Evolutionary conservation across 2,329 filamentous ascomycete genomes (phyloP).

Genomic region (Fusarium falciforme): DNA sequence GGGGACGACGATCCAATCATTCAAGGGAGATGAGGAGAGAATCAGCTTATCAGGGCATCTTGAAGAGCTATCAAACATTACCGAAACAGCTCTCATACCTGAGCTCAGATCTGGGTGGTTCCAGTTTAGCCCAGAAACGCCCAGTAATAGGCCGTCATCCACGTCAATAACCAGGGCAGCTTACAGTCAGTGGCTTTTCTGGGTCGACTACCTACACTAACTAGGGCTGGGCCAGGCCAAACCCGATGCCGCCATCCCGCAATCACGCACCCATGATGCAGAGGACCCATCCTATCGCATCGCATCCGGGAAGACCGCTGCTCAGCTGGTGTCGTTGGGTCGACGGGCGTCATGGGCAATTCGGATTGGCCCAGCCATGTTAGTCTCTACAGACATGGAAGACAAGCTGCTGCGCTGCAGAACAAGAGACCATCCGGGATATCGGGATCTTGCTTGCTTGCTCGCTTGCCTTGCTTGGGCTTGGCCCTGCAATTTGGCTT

Average conservation of each 20-base stretch:
- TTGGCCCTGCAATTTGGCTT: slow-evolving; percentile 16
- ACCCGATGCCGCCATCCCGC: slow-evolving; percentile 31
- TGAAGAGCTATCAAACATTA: background rate
- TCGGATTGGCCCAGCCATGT: slow-evolving; percentile 13
- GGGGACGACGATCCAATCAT: background rate
- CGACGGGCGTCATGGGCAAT: background rate
- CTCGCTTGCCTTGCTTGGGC: slow-evolving; percentile 27
- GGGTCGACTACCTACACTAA: background rate
- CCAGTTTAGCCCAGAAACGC: background rate
- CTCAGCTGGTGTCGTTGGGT: slow-evolving; percentile 29
- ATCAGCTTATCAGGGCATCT: background rate
- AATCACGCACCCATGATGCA: slow-evolving; percentile 32
- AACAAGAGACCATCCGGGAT: slow-evolving; percentile 3
- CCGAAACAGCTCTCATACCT: background rate
- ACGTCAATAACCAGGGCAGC: slow-evolving; percentile 3
- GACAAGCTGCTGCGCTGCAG: slow-evolving; percentile 8
- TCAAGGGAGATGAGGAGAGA: slow-evolving; percentile 3
- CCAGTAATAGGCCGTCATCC: background rate
- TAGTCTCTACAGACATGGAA: slow-evolving; percentile 9
- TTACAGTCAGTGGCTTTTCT: slow-evolving; percentile 6
- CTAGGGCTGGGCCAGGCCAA: slow-evolving; percentile 17
- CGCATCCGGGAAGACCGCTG: slow-evolving; percentile 30
- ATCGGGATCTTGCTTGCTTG: slow-evolving; percentile 29
- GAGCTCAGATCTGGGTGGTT: background rate
- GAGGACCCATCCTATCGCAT: slow-evolving; percentile 21